Base-by-base conservation (phyloP, 164 flowering plant species). In the Vitis rupestris region DNA sequence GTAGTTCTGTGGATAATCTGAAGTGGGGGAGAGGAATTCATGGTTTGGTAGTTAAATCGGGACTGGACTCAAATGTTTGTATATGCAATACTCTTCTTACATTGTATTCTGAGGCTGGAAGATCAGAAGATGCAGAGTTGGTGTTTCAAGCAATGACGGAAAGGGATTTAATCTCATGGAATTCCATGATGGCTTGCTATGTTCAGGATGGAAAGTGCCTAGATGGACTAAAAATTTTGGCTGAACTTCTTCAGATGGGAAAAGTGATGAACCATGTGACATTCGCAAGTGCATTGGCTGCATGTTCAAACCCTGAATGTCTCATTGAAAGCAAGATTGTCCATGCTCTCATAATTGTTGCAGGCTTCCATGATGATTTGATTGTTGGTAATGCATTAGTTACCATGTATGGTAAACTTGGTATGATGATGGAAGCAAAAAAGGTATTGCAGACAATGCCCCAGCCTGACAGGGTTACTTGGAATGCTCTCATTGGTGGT, bases 401-500 rank as follows among this genome's bases (percentile, higher is more conserved):
- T 50, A 82, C 92, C 72, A 79, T 93, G 91, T 90, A 91, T 74
- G 90, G 86, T 14, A 90, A 90, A 68, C 76, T 72, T 57, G 75
- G 82, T 14, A 65, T 66, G 76, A 86, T 86, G 90, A 61, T 10
- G 58, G 86, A 84, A 68, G 92, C 94, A n/a, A 64, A 67, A 53
- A 69, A 63, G 68, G 87, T 86, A 10, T 83, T 79, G 54, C 72
- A 64, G 30, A 75, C 29, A 19, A 84, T 90, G 91, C 76, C 85
- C 8, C 70, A 69, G 48, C 84, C 65, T 44, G 90, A 86, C 66
- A 64, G 68, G 70, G 86, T 93, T 48, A 81, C 90, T 30, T 91
- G 97, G 94, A 93, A 91, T 78, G 86, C 96, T 1, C 80, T 93
- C 17, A 88, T 90, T 49, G 92, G 97, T 27, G 85, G 90, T 30